Evolutionary conservation across 2,329 filamentous ascomycete genomes (phyloP).

Genomic region (Alternaria triticina): DNA sequence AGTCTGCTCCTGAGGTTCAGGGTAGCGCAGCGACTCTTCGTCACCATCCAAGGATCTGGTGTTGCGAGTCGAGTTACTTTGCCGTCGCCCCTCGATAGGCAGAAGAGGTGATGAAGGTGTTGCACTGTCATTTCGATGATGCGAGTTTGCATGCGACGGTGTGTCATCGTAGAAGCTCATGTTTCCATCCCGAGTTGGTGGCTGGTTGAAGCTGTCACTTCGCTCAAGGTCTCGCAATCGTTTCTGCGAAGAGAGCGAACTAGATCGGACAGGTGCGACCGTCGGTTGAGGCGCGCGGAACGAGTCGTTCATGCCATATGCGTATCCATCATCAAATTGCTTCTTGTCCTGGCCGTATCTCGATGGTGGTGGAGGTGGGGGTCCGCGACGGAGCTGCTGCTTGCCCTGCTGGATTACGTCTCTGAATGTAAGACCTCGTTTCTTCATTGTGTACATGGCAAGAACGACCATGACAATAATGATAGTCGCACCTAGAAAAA

Average conservation of each 20-base stretch:
- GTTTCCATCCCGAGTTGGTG: conserved; percentile 10
- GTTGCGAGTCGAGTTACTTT: conserved; percentile 41
- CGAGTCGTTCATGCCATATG: conserved; percentile 29
- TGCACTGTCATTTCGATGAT: conserved; percentile 37
- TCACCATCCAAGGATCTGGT: conserved; percentile 35
- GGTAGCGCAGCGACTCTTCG: conserved; percentile 32
- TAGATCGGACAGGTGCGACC: conserved; percentile 29
- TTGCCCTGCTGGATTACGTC: conserved; percentile 36
- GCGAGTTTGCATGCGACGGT: conserved; percentile 32
- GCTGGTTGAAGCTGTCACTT: conserved; percentile 39
- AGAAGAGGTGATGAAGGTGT: conserved; percentile 43
- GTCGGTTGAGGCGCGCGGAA: conserved; percentile 36
- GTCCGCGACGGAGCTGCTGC: conserved; percentile 28
- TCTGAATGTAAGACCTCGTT: conserved; percentile 42
- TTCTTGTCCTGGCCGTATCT: conserved; percentile 38
- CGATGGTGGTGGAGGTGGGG: conserved; percentile 26
- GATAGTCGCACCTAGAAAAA: conserved; percentile 44
- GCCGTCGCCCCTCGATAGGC: conserved; percentile 32
- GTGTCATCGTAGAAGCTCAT: conserved; percentile 38
- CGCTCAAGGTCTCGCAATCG: conserved; percentile 36
- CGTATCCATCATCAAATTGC: conserved; percentile 30
- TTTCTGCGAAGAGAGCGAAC: conserved; percentile 37
- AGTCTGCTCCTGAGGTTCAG: conserved; percentile 22
- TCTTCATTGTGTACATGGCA: conserved; percentile 47
- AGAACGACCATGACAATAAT: conserved; percentile 46